Evolutionary conservation across 225 moss, liverwort and hornwort species (phyloP), one percentile per base, ranked within the genome.

Genomic region (Marchantia paleacea): DNA sequence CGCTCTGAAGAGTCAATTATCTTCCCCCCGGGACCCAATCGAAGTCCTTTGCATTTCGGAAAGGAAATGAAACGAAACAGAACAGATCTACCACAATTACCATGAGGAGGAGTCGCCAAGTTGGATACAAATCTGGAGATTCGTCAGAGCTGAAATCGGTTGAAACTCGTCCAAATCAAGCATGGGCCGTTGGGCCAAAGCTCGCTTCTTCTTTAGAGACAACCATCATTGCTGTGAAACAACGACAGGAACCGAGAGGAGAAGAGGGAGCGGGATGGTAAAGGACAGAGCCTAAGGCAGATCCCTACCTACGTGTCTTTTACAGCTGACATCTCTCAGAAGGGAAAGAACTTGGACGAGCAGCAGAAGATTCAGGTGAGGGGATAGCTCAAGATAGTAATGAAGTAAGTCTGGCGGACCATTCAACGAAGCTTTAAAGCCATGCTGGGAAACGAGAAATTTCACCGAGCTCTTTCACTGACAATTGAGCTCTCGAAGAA

Each of bases 381-480:
- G 54, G 15, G 28, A 14, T 26, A 54, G 53, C 74, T 74, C 25
- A 74, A 55, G 55, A 28, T 74, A 55, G 74, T 53, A 74, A 55
- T 14, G 74, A 28, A 55, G 51, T 28, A 55, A 55, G 22, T 28
- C 16, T 29, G 29, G 55, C 7, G 25, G 51, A 15, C 26, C 55
- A 25, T 55, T 25, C 25, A 49, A 52, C 52, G 11, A 52, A 52
- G 10, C 16, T 54, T 52, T 24, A 13, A 14, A 52, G 20, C 54
- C 24, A 39, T 2, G 39, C 39, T 39, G 39, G 13, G 57, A 13
- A 57, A 57, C 13, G 57, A 57, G 68, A 16, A n/a, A 10, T 62
- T 24, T 62, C 62, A 62, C 22, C 62, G 8, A 22, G 62, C 62
- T 29, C 4, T 62, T 14, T 18, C 62, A 72, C 51, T 72, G 20